Percentiles rank a stretch among this genome's conserved stretches.
phyloP scores from a whole-genome alignment of 257 asterid genomes.

The Lithospermum erythrorhizon region DNA sequence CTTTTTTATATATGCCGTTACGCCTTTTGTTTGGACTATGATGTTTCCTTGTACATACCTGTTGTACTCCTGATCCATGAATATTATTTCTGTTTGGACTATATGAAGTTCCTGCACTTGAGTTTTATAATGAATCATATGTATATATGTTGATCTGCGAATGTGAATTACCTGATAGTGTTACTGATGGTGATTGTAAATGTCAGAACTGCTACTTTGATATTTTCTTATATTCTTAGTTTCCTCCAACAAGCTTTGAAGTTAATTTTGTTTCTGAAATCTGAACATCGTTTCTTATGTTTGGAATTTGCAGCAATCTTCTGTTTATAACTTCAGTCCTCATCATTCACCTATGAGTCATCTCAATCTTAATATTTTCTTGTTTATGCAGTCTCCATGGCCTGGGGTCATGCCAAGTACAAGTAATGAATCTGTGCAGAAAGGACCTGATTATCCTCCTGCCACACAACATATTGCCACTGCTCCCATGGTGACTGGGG shows the following conservation, averaged over 20 bases:
- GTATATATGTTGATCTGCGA: too few relatives aligned
- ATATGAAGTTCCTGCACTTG: too few relatives aligned
- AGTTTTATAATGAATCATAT: too few relatives aligned
- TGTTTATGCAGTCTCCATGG: conserved; percentile 48
- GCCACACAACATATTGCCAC: conserved; percentile 25
- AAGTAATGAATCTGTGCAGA: conserved; percentile 24
- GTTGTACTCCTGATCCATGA: too few relatives aligned
- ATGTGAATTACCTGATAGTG: too few relatives aligned
- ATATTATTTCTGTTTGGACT: too few relatives aligned
- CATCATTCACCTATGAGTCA: neutral
- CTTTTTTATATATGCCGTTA: too few relatives aligned
- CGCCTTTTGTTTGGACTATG: too few relatives aligned
- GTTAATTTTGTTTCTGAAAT: neutral
- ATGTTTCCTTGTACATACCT: too few relatives aligned
- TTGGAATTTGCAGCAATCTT: neutral
- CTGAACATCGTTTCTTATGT: neutral
- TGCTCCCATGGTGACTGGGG: conserved; percentile 19
- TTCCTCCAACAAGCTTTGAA: neutral
- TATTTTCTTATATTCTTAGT: neutral
- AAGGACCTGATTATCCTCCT: conserved; percentile 26
- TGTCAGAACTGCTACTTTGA: neutral
- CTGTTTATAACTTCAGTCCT: neutral
- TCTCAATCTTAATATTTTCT: conserved; percentile 3
- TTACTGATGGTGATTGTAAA: neutral
- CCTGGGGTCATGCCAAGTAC: conserved; percentile 40